Base-by-base conservation (phyloP, 768 basidiomycete genomes). In the Lactarius indigo region DNA sequence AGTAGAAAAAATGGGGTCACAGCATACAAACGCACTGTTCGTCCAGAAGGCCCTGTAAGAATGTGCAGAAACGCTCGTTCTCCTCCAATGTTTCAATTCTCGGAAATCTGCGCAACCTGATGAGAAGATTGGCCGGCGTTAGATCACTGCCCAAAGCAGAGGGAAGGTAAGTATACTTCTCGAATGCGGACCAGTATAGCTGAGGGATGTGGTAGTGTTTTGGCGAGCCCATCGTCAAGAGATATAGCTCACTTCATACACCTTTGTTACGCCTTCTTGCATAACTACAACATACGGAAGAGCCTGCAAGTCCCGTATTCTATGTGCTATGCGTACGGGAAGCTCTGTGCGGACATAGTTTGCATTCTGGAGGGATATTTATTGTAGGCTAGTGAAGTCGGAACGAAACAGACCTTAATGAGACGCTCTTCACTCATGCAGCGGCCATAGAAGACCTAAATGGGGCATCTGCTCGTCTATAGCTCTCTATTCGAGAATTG, bases 321-420 rank as follows among this genome's bases (percentile, higher is more conserved):
- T 84, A 75, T 96, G 94, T 5, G 93, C 89, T 72, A 95, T 90
- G 42, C 94, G 86, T 17, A 94, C 87, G 12, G 94, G 94, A 7
- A 96, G 78, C 73, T 96, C 94, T 5, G 90, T 91, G 60, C 93
- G 87, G 52, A 96, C 92, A 76, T 94, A 93, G 75, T 94, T 94
- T 61, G 91, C 93, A 69, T 90, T 92, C 92, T 94, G 59, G 28
- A 56, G 10, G 30, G 28, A 15, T 35, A 28, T 28, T 55, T 28
- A 57, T 20, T 50, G 26, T 58, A 58, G 57, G n/a, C n/a, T 35
- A 15, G 50, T 9, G 61, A 23, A 35, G 64, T 54, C 30, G 50
- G 55, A 60, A 30, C 37, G 60, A 15, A 37, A 59, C 79, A 42
- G 71, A 85, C 92, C 80, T 89, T 91, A 73, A 94, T 84, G 41